phyloP scores from a whole-genome alignment of 1,284 basidiomycete species.

The Cutaneotrichosporon sp. region DNA sequence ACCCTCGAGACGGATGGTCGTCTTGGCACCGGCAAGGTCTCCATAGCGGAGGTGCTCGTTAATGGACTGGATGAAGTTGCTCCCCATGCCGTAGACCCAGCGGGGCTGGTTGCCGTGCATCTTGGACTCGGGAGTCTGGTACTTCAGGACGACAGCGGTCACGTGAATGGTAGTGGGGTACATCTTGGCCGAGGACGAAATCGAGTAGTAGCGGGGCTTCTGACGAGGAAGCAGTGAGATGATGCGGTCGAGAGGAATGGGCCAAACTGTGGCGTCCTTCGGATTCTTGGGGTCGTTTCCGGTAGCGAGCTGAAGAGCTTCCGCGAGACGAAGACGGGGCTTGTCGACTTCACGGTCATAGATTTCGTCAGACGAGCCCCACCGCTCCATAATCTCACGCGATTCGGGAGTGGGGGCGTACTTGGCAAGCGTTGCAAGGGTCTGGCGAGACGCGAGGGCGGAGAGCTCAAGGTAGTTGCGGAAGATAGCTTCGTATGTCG shows the following conservation, averaged over 20 bases:
- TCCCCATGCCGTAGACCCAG: slow-evolving; percentile 76
- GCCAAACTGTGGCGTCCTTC: slow-evolving; percentile 66
- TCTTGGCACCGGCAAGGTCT: background rate
- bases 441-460: slow-evolving; percentile 86
- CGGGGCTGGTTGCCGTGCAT: slow-evolving; percentile 50
- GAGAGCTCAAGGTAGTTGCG: slow-evolving; percentile 96
- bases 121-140: slow-evolving; percentile 61
- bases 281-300: slow-evolving; percentile 61
- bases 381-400: slow-evolving; percentile 64
- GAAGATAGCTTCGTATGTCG: slow-evolving; percentile 88
- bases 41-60: slow-evolving; percentile 58
- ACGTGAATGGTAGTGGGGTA: slow-evolving; percentile 83
- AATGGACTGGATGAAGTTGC: slow-evolving; percentile 86
- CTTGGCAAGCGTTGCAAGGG: slow-evolving; percentile 76
- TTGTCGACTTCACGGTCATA: slow-evolving; percentile 69
- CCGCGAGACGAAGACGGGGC: slow-evolving; percentile 82
- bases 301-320: slow-evolving; percentile 76
- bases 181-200: slow-evolving; percentile 93
- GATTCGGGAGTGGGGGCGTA: slow-evolving; percentile 80
- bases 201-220: slow-evolving; percentile 97
- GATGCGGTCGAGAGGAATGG: slow-evolving; percentile 91
- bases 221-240: slow-evolving; percentile 87
- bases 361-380: slow-evolving; percentile 80
- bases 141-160: slow-evolving; percentile 90
- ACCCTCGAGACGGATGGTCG: slow-evolving; percentile 6